Evolutionary conservation across 345 rosid genomes (phyloP).

Genomic region (Brassica juncea): DNA sequence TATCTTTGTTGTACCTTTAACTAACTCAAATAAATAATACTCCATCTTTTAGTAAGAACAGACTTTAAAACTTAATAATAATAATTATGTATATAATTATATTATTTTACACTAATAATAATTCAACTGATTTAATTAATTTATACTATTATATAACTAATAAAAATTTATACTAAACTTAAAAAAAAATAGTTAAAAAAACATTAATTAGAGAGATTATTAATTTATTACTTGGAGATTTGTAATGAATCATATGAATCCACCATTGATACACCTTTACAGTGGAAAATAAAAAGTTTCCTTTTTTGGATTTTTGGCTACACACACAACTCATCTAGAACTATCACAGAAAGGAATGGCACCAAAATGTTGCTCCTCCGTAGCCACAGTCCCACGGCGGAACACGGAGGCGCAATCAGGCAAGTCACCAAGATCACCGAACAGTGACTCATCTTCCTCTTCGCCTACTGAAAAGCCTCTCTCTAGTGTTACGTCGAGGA

Average conservation of each 20-base stretch:
- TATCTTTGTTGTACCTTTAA: not conserved
- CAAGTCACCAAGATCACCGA: conserved; percentile 70
- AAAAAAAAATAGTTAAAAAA: not conserved
- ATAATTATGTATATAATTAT: no score
- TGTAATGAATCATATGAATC: conserved; percentile 31
- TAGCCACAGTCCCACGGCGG: conserved; percentile 35
- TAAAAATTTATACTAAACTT: not conserved
- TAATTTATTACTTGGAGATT: conserved; percentile 21
- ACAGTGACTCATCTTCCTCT: conserved; percentile 63
- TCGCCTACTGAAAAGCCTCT: conserved; percentile 33
- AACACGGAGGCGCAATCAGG: conserved; percentile 74
- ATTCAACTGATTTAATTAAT: not conserved
- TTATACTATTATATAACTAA: not conserved
- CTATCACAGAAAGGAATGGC: conserved; percentile 48
- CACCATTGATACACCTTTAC: conserved; percentile 37
- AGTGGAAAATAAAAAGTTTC: conserved; percentile 9
- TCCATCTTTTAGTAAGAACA: not conserved
- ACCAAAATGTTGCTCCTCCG: conserved; percentile 41
- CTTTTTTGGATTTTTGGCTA: conserved; percentile 3
- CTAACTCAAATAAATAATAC: not conserved
- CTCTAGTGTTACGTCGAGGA: conserved; percentile 35
- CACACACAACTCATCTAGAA: conserved; percentile 38
- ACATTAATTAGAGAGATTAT: not conserved
- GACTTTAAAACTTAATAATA: not conserved
- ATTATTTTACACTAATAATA: not conserved